Evolutionary conservation across 2,329 filamentous ascomycete species (phyloP), one percentile per base, ranked within the genome.

Genomic region (Fusarium sp.): DNA sequence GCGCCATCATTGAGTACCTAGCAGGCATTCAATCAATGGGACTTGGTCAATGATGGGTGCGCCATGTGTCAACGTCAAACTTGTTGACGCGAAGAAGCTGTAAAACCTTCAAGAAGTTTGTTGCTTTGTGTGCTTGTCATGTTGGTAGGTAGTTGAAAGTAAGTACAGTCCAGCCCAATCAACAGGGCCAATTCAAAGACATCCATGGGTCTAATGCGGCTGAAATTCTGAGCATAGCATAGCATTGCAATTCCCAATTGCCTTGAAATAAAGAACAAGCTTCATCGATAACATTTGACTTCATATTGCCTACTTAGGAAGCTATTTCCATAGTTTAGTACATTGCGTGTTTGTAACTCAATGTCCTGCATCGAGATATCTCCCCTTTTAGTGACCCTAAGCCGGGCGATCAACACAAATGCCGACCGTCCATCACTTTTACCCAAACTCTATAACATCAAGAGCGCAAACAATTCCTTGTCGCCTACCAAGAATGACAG

Each of bases 271-370:
- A n/a, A n/a, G 31, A n/a, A 34, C 11, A 12, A 34, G 31, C 19
- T n/a, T 34, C 5, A 34, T 13, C 13, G 13, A 34, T n/a, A 19
- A 19, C 19, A 19, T 19, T 19, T 19, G 19, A 19, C 2, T 19
- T 19, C 19, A 19, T 19, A 19, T 19, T 19, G 19, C 19, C 19
- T 19, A 19, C 19, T 19, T 19, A 19, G 19, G 19, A 19, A 19
- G 19, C 19, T 19, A 19, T 19, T 19, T 19, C 19, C 2, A 19
- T 55, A 55, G 56, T 44, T 48, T 26, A 28, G 49, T 42, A 53
- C 28, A 58, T 58, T 44, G 49, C 55, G 42, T 57, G 42, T 61
- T 61, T 61, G 56, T 61, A 61, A 50, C 34, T 61, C 43, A 49
- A 49, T 61, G 47, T 56, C 42, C 49, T 59, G 41, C 31, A n/a